Evolutionary conservation across 768 basidiomycete species (phyloP), one percentile per base, ranked within the genome.

Genomic region (Rhodocollybia butyracea): DNA sequence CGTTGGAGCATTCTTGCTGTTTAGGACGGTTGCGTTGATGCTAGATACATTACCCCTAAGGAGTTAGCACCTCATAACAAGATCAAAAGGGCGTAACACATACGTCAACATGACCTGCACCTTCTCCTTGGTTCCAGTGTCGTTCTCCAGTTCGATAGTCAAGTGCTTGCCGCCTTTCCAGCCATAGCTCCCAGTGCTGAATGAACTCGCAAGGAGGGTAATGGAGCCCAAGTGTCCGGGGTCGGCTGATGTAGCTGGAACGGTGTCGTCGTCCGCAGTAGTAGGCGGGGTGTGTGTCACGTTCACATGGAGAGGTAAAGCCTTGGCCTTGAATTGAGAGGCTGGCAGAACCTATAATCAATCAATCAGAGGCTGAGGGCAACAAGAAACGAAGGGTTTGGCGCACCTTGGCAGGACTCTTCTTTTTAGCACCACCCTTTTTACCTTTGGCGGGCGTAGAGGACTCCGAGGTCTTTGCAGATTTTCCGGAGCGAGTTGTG

Each of bases 161-260:
- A 91, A 68, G 24, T 84, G 79, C 66, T 85, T 87, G 66, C 69
- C 80, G 2, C 86, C 90, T 66, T 91, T 92, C 91, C 91, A 93
- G 17, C 91, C 91, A 66, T 87, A 90, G 64, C 87, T 89, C 11
- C 90, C 89, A 0, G 89, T 90, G 13, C 73, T 63, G 68, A 93
- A 91, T 36, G 79, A 73, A 56, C 70, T 78, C 1, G 91, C 81
- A 3, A 77, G 60, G 6, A 91, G 75, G 0, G 79, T 78, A 21
- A 84, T 66, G 39, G 70, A 76, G 15, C 81, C 82, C 58, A 91
- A 73, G 64, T 80, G 76, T 10, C 87, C 89, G 26, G 82, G 74
- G 67, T 90, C 89, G 3, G 65, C 68, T 3, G 70, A 62, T 5
- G 71, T 68, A 4, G 63, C 60, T 11, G 72, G 59, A 19, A 65